Evolutionary conservation across 2,329 filamentous ascomycete species (phyloP).

Genomic region (Tolypocladium album): DNA sequence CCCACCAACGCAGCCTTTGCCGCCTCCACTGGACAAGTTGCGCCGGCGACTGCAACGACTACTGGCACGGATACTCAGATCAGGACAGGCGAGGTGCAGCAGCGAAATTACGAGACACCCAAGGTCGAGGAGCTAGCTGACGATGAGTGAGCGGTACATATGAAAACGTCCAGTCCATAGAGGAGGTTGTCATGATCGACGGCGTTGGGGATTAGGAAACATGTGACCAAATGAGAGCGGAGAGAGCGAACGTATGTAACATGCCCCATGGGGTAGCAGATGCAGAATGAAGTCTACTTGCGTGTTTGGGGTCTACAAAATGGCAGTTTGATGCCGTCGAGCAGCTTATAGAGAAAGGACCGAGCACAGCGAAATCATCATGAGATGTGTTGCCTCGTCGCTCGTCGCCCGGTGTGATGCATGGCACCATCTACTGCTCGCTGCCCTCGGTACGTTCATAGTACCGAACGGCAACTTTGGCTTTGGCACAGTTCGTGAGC

Average conservation of each 20-base stretch:
- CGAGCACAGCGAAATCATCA: too few relatives aligned
- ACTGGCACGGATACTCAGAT: conserved; percentile 47
- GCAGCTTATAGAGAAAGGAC: not conserved
- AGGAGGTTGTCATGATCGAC: conserved; percentile 2
- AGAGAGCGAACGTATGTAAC: not conserved
- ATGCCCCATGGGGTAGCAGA: not conserved
- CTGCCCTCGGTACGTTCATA: conserved; percentile 32
- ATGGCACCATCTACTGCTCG: conserved; percentile 5
- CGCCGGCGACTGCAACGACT: conserved; percentile 42
- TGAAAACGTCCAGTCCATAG: not conserved
- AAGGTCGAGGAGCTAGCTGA: conserved; percentile 42
- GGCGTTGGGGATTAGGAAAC: conserved; percentile 13
- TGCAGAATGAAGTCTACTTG: not conserved
- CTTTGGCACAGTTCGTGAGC: conserved; percentile 43
- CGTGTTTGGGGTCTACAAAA: not conserved
- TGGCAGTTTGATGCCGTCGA: not conserved
- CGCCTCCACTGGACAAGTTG: conserved; percentile 40
- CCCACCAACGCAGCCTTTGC: conserved; percentile 35
- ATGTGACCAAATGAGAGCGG: not conserved
- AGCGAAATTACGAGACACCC: conserved; percentile 37
- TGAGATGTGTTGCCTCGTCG: too few relatives aligned
- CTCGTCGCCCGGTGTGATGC: not conserved
- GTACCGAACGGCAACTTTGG: conserved; percentile 42
- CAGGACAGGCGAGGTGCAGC: conserved; percentile 29
- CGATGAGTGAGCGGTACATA: conserved; percentile 27